Evolutionary conservation across 2,329 filamentous ascomycete genomes (phyloP), one percentile per base, ranked within the genome.

Genomic region (Aureobasidium mangrovei): DNA sequence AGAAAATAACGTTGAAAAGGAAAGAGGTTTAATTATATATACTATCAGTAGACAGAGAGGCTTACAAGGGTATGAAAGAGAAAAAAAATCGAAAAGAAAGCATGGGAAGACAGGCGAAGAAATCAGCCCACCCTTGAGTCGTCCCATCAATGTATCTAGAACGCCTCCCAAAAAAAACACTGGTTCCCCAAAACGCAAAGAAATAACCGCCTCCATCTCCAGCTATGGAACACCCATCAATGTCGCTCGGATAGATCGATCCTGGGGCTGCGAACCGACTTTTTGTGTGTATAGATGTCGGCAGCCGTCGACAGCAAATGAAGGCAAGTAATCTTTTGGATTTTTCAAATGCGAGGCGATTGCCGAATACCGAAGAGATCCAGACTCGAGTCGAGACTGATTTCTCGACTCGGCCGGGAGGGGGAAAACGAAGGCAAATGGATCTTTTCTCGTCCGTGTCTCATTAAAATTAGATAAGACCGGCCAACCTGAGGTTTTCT

Each of bases 401-500:
- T 36, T 53, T 44, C 40, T 53, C 33, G 12, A 53, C 49, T 53
- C 40, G 31, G 39, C 18, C 36, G 32, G 24, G 26, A 42, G 32
- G 38, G 36, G 33, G 12, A 36, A 36, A 42, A 27, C 27, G 39
- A 36, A 53, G n/a, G 38, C n/a, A 44, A 31, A 43, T 38, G 29
- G 26, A 33, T 33, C 12, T 51, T 42, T 49, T 40, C 33, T 42
- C 38, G 24, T 42, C 36, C 36, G 46, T 33, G 31, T 27, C 24
- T 42, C 31, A 9, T 39, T 38, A 10, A 28, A 38, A 28, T 62
- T 86, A 96, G 81, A 97, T 96, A 72, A 97, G 78, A 80, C 91
- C 91, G 74, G 91, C 96, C 72, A 95, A 81, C 72, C 93, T 86
- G 61, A 98, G 83, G 76, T 98, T 98, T 76, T 97, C 93, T 78